phyloP scores from a whole-genome alignment of 2,329 filamentous ascomycete genomes.

The Xylaria sp. region DNA sequence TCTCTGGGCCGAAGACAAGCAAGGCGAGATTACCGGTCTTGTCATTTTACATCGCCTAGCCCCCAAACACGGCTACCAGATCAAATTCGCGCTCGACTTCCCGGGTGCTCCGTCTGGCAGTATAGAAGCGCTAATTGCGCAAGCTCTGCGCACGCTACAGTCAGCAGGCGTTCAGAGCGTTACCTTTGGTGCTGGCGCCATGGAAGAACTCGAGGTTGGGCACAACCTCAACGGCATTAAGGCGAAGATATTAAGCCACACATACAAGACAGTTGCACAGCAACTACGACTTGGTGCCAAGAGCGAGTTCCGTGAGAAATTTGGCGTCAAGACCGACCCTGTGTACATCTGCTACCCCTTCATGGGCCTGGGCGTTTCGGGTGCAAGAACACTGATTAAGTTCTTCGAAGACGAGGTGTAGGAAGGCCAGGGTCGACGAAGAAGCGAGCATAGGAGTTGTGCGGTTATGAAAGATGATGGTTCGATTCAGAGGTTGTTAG shows the following conservation, averaged over 20 bases:
- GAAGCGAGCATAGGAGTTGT: not conserved
- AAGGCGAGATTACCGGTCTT: conserved; percentile 78
- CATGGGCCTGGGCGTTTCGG: conserved; percentile 83
- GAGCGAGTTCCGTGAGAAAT: conserved; percentile 90
- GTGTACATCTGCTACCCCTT: conserved; percentile 92
- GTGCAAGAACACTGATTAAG: conserved; percentile 85
- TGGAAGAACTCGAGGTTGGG: conserved; percentile 77
- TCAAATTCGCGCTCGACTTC: conserved; percentile 97
- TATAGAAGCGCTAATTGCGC: conserved; percentile 81
- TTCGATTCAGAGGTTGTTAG: conserved; percentile 13
- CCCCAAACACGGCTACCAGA: conserved; percentile 86
- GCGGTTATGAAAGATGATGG: not conserved
- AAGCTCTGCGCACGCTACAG: conserved; percentile 64
- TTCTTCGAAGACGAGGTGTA: conserved; percentile 79
- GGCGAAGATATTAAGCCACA: conserved; percentile 82
- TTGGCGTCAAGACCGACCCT: conserved; percentile 84
- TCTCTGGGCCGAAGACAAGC: conserved; percentile 79
- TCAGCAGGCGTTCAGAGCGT: conserved; percentile 71
- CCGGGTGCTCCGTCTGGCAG: conserved; percentile 85
- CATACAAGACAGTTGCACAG: conserved; percentile 72
- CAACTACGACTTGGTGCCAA: conserved; percentile 68
- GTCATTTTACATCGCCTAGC: conserved; percentile 86
- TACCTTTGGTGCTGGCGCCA: conserved; percentile 89
- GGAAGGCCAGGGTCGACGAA: conserved; percentile 25
- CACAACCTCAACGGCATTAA: conserved; percentile 84